Base-by-base conservation (phyloP, 208 protist species). In the Leishmania turanica region DNA sequence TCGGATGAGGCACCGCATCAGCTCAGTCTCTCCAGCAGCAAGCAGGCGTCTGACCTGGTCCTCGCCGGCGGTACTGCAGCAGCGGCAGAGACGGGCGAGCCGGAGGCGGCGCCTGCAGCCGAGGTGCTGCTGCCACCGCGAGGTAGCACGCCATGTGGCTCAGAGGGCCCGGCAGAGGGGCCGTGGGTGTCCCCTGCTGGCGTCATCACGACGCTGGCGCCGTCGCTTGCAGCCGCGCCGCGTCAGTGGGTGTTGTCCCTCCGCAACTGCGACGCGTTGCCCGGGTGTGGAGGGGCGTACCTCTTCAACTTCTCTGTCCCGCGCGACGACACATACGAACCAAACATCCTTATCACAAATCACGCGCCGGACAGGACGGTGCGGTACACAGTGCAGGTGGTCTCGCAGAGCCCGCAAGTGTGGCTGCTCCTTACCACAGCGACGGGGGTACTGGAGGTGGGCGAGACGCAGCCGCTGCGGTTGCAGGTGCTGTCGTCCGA, bases 351-450 rank as follows among this genome's bases (percentile, higher is more conserved):
- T 34, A 89, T 98, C 47, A 80, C 85, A 17, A 98, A 96, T 76
- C 87, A 92, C 77, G 77, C 91, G 34, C 72, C 60, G 17, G 86
- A 90, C 54, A 78, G 78, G 19, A 64, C 81, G 2, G 93, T 98
- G 70, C 87, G 91, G 75, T 98, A 96, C 83, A 85, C 71, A 49
- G 88, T 93, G 37, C 75, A 84, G 24, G 88, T 96, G n/a, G 66
- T 91, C 6, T 96, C 92, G 47, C 95, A 98, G 85, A 90, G 89
- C 64, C 95, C 95, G 24, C 90, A 93, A 68, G 84, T 89, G 73
- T 98, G 95, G 93, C 79, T 98, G 40, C 75, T 95, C 68, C 85
- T 96, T 51, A 85, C 90, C 17, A 80, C 72, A 21, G 87, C 82
- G 3, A 80, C 82, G 0, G 92, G 88, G 3, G 80, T 89, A 42